Evolutionary conservation across 2,329 filamentous ascomycete genomes (phyloP).

Genomic region (Neopestalotiopsis rosae): DNA sequence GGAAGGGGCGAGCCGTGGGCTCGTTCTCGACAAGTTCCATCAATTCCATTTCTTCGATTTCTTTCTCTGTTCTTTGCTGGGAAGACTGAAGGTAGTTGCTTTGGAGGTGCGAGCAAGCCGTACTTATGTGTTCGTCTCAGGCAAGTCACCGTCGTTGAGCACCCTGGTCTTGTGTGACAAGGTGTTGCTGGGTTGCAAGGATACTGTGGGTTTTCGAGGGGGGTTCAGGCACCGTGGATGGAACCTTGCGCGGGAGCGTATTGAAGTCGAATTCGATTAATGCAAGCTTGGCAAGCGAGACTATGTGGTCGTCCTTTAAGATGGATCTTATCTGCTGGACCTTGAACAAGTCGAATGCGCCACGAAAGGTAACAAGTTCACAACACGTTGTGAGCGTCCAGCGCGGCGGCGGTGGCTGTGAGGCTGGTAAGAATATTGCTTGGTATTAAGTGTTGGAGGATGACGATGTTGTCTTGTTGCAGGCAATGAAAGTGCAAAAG

Average conservation of each 20-base stretch:
- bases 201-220: constrained; percentile 34
- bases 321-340: constrained; percentile 27
- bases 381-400: constrained; percentile 26
- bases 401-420: constrained; percentile 22
- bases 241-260: constrained; percentile 38
- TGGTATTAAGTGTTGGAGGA: constrained; percentile 13
- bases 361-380: constrained; percentile 8
- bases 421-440: constrained; percentile 6
- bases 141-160: constrained; percentile 25
- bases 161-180: constrained; percentile 26
- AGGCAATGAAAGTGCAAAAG: not conserved
- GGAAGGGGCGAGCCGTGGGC: constrained; percentile 65
- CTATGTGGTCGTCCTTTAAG: constrained; percentile 37
- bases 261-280: constrained; percentile 42
- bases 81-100: constrained; percentile 18
- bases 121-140: constrained; percentile 37
- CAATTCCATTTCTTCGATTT: constrained; percentile 59
- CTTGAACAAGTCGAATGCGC: constrained; percentile 25
- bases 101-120: constrained; percentile 28
- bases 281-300: constrained; percentile 38
- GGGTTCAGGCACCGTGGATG: constrained; percentile 29
- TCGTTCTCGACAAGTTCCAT: constrained; percentile 70
- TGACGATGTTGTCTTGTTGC: not conserved
- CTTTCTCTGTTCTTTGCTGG: constrained; percentile 18
- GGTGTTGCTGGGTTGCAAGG: constrained; percentile 29